Base-by-base conservation (phyloP, 148 eudicot species). In the Fallopia convolvulus region DNA sequence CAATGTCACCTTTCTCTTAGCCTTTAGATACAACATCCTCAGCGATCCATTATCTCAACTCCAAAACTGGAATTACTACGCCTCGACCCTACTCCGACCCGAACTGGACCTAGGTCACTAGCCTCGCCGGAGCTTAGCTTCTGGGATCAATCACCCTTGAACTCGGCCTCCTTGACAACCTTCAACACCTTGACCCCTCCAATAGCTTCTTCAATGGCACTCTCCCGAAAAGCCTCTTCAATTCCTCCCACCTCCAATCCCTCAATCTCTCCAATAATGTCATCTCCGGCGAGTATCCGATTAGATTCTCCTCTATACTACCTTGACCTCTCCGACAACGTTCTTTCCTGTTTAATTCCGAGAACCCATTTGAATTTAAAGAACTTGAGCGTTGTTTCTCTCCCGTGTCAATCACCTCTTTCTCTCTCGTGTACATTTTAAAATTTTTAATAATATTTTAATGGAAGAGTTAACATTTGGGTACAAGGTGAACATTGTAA, bases 1-100 rank as follows among this genome's bases (percentile, higher is more conserved):
- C 30, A 26, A 48, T 48, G 52, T 0, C 52, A 48, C 52, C 52
- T 9, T 4, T 48, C 52, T 48, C 52, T 9, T 48, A 12, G 14
- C 52, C 52, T 48, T 48, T 12, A 48, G 14, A 12, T 48, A 8
- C 14, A 48, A 48, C 52, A 48, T 9, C 15, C 11, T 9, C 3
- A 48, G 52, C 52, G 52, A 48, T 2, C 15, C 52, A 48, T 5
- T 48, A 48, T 48, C 15, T 14, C 52, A 48, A 48, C 89, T 95
- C 6, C 81, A 80, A 13, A 81, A 87, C 58, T 92, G 99, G 99
- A 78, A 87, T 66, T 89, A 92, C 81, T 36, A 78, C 2, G 89
- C 90, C 77, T 71, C 46, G 8, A 85, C 80, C 15, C 97, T n/a
- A n/a, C n/a, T n/a, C 99, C 53, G 74, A 83, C 21, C 73, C 81